These are phyloP conservation scores for Acidomyces sp. DNA, from an alignment of 495 filamentous ascomycete species.

Conservation along the genomic window DNA sequence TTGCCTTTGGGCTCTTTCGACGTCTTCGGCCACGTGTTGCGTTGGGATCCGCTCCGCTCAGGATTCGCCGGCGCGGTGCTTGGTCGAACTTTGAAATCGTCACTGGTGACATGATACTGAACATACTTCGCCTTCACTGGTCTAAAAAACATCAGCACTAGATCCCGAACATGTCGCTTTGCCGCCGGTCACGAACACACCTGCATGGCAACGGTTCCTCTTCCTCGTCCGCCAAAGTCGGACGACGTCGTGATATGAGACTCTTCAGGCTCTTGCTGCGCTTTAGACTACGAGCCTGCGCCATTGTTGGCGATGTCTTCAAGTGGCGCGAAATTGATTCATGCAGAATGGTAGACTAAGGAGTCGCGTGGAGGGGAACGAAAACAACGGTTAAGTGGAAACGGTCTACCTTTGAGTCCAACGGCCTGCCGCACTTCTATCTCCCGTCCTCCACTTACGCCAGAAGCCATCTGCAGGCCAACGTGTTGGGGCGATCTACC, in stretches of 20 bases:
- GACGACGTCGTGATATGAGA: background rate
- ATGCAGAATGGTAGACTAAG: too few relatives aligned
- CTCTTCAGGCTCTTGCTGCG: conserved; percentile 12
- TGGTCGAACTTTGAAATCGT: conserved; percentile 6
- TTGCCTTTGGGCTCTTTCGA: background rate
- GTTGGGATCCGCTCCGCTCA: conserved; percentile 1
- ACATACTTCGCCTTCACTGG: conserved; percentile 9
- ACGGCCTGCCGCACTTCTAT: too few relatives aligned
- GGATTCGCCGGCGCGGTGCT: background rate
- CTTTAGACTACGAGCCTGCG: background rate
- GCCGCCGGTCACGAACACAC: background rate
- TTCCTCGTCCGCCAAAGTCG: background rate
- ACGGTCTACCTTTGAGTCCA: too few relatives aligned
- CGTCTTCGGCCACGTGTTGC: conserved; percentile 10
- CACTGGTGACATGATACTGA: conserved; percentile 6
- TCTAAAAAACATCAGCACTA: background rate
- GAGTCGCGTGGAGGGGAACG: too few relatives aligned
- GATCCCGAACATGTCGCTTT: background rate
- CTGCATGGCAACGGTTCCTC: conserved; percentile 11
- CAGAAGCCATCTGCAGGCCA: too few relatives aligned
- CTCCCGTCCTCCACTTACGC: too few relatives aligned
- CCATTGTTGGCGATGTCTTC: background rate
- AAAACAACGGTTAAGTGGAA: too few relatives aligned
- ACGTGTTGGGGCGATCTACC: too few relatives aligned
- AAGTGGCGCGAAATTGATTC: background rate